These are phyloP conservation scores for Tolypocladium album DNA, from an alignment of 2,329 filamentous ascomycete genomes.

Conservation along the genomic window DNA sequence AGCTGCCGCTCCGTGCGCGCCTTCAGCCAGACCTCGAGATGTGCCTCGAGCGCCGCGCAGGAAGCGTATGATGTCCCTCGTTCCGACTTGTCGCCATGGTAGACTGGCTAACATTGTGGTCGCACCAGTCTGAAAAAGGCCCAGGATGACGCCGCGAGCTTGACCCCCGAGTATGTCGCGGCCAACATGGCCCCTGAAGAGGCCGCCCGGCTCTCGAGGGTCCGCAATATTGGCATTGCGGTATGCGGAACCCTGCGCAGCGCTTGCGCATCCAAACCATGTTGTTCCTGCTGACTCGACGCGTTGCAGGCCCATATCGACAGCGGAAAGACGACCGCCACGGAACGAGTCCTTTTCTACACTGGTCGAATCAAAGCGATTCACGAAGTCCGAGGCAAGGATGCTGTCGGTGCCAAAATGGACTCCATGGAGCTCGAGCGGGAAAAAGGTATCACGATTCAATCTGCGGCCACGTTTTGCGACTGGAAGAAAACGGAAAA, in stretches of 20 bases:
- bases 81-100: not conserved
- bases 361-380: slow-evolving; percentile 94
- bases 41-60: slow-evolving; percentile 23
- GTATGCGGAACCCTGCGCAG: slow-evolving; percentile 32
- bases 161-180: slow-evolving; percentile 53
- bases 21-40: slow-evolving; percentile 21
- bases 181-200: slow-evolving; percentile 75
- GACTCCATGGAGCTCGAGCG: slow-evolving; percentile 98
- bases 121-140: slow-evolving; percentile 35
- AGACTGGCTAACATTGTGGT: slow-evolving; percentile 5
- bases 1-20: slow-evolving; percentile 14
- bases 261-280: not conserved
- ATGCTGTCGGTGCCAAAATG: slow-evolving; percentile 97
- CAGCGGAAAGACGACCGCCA: slow-evolving; percentile 94
- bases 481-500: slow-evolving; percentile 88
- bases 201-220: slow-evolving; percentile 62
- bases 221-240: slow-evolving; percentile 97
- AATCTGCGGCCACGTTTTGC: slow-evolving; percentile 94
- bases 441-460: slow-evolving; percentile 98
- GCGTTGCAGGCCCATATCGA: slow-evolving; percentile 78
- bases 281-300: not conserved
- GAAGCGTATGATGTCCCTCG: slow-evolving; percentile 24
- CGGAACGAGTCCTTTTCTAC: slow-evolving; percentile 95
- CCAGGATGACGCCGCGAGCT: slow-evolving; percentile 38
- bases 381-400: slow-evolving; percentile 91